A percentile compares a stretch with the other conserved stretches of the same genome.
Conservation (phyloP, 1,139 yeast species). For the Kodamaea anthophila region DNA sequence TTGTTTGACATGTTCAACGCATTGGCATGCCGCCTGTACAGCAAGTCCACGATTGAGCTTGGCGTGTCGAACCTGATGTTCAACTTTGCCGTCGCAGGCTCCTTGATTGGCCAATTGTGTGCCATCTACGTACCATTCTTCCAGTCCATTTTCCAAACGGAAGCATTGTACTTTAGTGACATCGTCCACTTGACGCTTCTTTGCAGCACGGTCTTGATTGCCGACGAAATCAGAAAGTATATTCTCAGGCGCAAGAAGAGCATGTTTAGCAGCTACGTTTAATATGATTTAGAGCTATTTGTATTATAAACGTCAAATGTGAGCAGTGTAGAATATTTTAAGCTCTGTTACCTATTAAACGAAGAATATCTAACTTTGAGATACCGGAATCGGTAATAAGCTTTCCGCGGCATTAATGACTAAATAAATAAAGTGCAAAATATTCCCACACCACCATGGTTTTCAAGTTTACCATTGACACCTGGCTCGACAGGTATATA, state of each 20-base stretch:
- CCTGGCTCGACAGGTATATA: slow-evolving; percentile 20
- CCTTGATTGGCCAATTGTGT: slow-evolving; percentile 84
- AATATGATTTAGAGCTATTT: too few species aligned
- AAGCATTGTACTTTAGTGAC: slow-evolving; percentile 69
- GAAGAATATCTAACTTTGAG: too few species aligned
- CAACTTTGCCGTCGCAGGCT: slow-evolving; percentile 86
- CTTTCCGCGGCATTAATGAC: too few species aligned
- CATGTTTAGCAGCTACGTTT: slow-evolving; percentile 1
- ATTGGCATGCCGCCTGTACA: slow-evolving; percentile 78
- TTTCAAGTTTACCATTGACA: slow-evolving; percentile 38
- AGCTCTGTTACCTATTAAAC: too few species aligned
- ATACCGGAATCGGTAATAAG: too few species aligned
- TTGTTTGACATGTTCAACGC: slow-evolving; percentile 96
- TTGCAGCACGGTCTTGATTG: slow-evolving; percentile 77
- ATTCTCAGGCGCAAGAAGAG: slow-evolving; percentile 8
- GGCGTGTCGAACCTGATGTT: slow-evolving; percentile 86
- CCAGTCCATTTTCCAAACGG: slow-evolving; percentile 90
- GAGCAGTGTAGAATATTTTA: too few species aligned
- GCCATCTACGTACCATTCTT: slow-evolving; percentile 91
- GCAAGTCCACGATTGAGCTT: slow-evolving; percentile 72
- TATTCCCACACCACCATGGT: too few species aligned
- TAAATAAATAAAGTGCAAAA: too few species aligned
- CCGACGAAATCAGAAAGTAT: slow-evolving; percentile 74
- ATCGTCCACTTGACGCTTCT: slow-evolving; percentile 53
- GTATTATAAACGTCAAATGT: too few species aligned